These are phyloP conservation scores for Phlebopus sp. DNA, from an alignment of 1,284 basidiomycete species.

Conservation along the genomic window DNA sequence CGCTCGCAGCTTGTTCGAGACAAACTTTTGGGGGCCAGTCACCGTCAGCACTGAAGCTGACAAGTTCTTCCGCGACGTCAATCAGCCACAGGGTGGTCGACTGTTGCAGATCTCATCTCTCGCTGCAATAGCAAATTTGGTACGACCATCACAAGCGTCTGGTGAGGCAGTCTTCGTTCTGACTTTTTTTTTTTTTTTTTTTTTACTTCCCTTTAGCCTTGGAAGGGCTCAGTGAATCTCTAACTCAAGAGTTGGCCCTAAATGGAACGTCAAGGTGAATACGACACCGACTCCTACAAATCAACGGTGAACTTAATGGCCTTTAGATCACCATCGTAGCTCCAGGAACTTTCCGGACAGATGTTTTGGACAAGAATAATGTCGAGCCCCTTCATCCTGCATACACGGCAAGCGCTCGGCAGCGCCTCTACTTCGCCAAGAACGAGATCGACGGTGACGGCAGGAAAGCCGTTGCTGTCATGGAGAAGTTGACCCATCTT, in stretches of 20 bases:
- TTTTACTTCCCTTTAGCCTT: too few relatives aligned
- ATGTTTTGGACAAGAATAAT: not conserved
- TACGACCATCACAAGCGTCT: not conserved
- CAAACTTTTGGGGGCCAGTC: conserved; percentile 30
- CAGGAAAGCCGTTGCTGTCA: not conserved
- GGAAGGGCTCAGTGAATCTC: conserved; percentile 8
- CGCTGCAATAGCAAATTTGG: not conserved
- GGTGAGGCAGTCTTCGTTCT: too few relatives aligned
- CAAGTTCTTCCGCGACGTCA: conserved; percentile 9
- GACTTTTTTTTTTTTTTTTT: too few relatives aligned
- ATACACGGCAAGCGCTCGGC: not conserved
- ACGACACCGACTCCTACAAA: too few relatives aligned
- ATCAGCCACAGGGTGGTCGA: conserved; percentile 8
- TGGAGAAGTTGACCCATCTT: not conserved
- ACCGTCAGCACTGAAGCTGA: conserved; percentile 19
- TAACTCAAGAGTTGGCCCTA: conserved; percentile 10
- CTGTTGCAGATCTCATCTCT: conserved; percentile 7
- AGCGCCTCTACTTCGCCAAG: not conserved
- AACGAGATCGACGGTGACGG: not conserved
- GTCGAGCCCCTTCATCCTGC: not conserved
- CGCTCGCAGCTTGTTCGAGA: conserved; percentile 26
- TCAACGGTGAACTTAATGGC: too few relatives aligned
- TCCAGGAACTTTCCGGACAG: not conserved
- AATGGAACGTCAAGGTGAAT: conserved; percentile 14
- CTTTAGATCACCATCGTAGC: conserved; percentile 2